A percentile compares a stretch with the other conserved stretches of the same genome.
Evolutionary conservation across 345 rosid species (phyloP).

Genomic region (Passiflora organensis): DNA sequence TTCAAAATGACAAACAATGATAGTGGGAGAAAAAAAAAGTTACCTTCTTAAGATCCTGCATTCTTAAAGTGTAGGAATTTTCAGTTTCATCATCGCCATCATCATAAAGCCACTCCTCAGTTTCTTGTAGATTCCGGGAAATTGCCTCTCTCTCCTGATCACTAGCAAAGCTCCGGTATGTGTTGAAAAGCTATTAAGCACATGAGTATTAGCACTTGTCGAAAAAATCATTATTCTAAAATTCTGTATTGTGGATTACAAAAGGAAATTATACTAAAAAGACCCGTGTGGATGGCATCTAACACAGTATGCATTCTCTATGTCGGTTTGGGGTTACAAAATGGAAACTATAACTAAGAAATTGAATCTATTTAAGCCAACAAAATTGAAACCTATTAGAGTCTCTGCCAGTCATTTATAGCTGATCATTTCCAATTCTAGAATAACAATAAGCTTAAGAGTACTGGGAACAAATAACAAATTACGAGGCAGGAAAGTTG

Average conservation of each 20-base stretch:
- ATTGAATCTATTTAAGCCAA: no score
- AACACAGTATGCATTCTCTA: no score
- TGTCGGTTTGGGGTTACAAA: no score
- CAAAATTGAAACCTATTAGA: no score
- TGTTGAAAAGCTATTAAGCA: slow-evolving; percentile 49
- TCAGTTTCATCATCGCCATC: slow-evolving; percentile 81
- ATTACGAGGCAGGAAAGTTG: no score
- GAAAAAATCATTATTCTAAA: not conserved
- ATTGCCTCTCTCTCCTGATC: slow-evolving; percentile 56
- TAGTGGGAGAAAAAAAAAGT: slow-evolving; percentile 2
- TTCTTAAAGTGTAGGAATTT: slow-evolving; percentile 43
- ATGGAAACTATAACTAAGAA: no score
- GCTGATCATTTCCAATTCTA: not conserved
- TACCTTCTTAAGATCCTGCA: slow-evolving; percentile 61
- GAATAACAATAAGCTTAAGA: no score
- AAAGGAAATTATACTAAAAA: not conserved
- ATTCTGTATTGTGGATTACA: not conserved
- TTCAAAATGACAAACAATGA: not conserved
- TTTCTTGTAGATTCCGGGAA: slow-evolving; percentile 57
- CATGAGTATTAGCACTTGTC: slow-evolving; percentile 1
- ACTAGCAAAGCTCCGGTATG: slow-evolving; percentile 48
- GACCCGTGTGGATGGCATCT: no score
- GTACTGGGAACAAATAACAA: no score
- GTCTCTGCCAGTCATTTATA: not conserved
- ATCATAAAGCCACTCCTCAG: slow-evolving; percentile 83